A percentile compares a stretch with the other conserved stretches of the same genome.
Conservation (phyloP, 352 stramenopile species). For the Saprolegnia diclina region DNA sequence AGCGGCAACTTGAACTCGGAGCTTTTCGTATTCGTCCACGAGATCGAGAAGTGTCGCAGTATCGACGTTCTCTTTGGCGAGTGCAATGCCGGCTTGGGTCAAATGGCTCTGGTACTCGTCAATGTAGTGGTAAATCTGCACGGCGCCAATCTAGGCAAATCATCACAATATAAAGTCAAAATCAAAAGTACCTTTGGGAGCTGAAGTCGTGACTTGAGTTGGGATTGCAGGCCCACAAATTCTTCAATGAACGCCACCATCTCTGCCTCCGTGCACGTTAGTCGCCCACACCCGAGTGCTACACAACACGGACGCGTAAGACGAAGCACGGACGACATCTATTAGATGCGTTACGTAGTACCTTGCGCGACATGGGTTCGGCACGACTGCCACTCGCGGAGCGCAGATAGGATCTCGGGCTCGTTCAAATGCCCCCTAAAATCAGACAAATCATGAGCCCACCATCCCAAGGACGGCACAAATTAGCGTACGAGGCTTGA, state of each 20-base stretch:
- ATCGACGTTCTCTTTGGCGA: conserved; percentile 17
- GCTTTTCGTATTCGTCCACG: conserved; percentile 24
- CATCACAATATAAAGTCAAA: neutral
- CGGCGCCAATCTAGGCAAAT: conserved; percentile 5
- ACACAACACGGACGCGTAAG: neutral
- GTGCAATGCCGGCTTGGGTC: conserved; percentile 19
- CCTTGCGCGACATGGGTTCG: conserved; percentile 21
- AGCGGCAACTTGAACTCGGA: conserved; percentile 5
- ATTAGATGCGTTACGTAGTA: neutral
- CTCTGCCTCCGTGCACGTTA: conserved; percentile 2
- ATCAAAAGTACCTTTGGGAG: conserved; percentile 9
- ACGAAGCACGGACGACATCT: too few relatives aligned
- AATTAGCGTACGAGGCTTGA: conserved; percentile 1
- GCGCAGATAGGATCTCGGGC: conserved; percentile 8
- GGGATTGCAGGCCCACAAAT: conserved; percentile 11
- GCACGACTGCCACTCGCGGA: conserved; percentile 24
- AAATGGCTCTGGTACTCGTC: conserved; percentile 21
- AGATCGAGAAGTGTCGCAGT: conserved; percentile 16
- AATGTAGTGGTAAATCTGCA: conserved; percentile 7
- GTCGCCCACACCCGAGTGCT: conserved; percentile 3
- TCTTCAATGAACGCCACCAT: conserved; percentile 18
- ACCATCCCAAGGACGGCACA: neutral
- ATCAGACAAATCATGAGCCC: neutral
- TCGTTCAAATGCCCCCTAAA: neutral
- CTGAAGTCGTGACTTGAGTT: conserved; percentile 1